These are phyloP conservation scores for Hypholoma sublateritium DNA, from an alignment of 768 basidiomycete genomes.

Conservation along the genomic window DNA sequence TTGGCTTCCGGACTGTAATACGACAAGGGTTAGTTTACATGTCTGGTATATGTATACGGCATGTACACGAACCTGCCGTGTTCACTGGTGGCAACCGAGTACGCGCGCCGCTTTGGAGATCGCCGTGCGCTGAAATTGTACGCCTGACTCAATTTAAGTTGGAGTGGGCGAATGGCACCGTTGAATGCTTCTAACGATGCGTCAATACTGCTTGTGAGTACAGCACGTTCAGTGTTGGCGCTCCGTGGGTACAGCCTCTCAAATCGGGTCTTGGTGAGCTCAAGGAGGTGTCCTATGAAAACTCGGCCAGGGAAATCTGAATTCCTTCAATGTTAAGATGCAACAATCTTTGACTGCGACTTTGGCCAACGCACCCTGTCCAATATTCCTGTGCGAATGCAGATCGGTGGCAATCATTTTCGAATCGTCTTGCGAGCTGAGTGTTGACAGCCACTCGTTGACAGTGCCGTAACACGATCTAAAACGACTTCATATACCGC, in stretches of 20 bases:
- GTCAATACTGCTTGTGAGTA: slow-evolving; percentile 30
- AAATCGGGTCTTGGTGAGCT: slow-evolving; percentile 35
- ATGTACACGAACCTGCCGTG: slow-evolving; percentile 32
- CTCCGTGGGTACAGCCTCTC: slow-evolving; percentile 18
- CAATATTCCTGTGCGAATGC: slow-evolving; percentile 43
- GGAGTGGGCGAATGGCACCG: slow-evolving; percentile 28
- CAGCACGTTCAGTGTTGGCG: slow-evolving; percentile 13
- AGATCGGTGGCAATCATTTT: slow-evolving; percentile 37
- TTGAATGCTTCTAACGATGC: slow-evolving; percentile 33
- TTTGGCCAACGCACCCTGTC: slow-evolving; percentile 35
- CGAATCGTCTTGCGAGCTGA: slow-evolving; percentile 27
- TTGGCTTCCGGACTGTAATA: slow-evolving; percentile 34
- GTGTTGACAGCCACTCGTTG: slow-evolving; percentile 38
- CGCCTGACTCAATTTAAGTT: slow-evolving; percentile 36
- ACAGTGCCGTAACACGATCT: slow-evolving; percentile 42
- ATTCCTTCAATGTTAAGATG: not conserved
- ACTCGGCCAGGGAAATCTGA: slow-evolving; percentile 46
- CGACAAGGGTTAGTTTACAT: not conserved
- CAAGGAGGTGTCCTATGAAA: slow-evolving; percentile 50
- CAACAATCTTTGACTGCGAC: not conserved
- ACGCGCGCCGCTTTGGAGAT: slow-evolving; percentile 45
- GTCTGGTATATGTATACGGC: not conserved
- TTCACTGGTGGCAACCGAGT: slow-evolving; percentile 39
- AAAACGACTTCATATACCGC: slow-evolving; percentile 4
- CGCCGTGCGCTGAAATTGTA: slow-evolving; percentile 42